Base-by-base conservation (phyloP, 1,139 yeast species). In the Sugiyamaella japonica region DNA sequence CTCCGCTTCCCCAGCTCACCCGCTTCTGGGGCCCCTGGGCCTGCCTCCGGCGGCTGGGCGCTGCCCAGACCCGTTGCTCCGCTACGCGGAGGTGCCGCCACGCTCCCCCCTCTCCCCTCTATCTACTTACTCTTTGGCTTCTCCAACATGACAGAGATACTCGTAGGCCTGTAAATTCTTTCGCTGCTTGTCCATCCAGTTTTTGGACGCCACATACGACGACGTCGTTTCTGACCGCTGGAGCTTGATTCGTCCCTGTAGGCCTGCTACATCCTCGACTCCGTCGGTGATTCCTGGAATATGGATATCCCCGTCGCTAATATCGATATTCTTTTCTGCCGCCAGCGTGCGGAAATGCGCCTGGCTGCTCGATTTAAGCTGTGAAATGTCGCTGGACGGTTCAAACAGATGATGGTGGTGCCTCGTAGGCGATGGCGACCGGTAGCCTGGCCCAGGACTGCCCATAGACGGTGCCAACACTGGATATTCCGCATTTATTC, bases 91-190 rank as follows among this genome's bases (percentile, higher is more conserved):
- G n/a, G n/a, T n/a, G 10, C 17, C 25, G 25, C 25, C 25, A 20
- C 25, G n/a, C n/a, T n/a, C n/a, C n/a, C n/a, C n/a, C n/a, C n/a
- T n/a, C n/a, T n/a, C n/a, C n/a, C n/a, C n/a, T n/a, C n/a, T n/a
- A n/a, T n/a, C n/a, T 12, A 61, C 66, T 48, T 58, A 67, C 66
- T 77, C 77, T 68, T 89, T 89, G 23, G 95, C 90, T 63, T 95
- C 97, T 40, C 84, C 83, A 32, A 93, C 84, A 62, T 97, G 84
- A 68, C 98, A 93, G 38, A 93, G 77, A 66, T 89, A 93, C 66
- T 90, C 96, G 64, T 89, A 89, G 0, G 84, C 84, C 58, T 79
- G 79, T 29, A 76, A 59, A 53, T 71, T 71, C 56, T 74, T 69
- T 7, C 79, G 69, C 59, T 76, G 77, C 50, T 66, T 68, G 59